phyloP scores from a whole-genome alignment of 78 protist species.

The Corallochytrium limacisporum region DNA sequence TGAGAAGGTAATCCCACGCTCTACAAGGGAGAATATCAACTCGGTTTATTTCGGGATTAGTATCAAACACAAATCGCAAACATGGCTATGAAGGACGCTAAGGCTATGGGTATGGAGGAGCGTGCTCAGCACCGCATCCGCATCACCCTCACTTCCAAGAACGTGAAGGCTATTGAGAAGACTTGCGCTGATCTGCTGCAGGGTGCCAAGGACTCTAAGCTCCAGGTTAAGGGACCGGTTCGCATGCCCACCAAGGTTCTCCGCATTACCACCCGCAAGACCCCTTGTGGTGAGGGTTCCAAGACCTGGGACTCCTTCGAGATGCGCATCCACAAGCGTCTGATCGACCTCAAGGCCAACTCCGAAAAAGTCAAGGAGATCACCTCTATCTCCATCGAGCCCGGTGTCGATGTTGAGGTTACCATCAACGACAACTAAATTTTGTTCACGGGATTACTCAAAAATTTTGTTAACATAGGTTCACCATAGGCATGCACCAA shows the following conservation, averaged over 20 bases:
- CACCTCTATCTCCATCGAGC: slow-evolving; percentile 70
- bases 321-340: slow-evolving; percentile 99
- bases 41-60: no score
- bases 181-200: slow-evolving; percentile 82
- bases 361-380: slow-evolving; percentile 84
- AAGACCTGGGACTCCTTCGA: slow-evolving; percentile 99
- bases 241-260: slow-evolving; percentile 96
- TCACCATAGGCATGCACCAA: no score
- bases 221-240: slow-evolving; percentile 94
- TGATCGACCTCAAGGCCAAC: slow-evolving; percentile 87
- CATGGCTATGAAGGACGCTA: slow-evolving; percentile 12
- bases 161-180: slow-evolving; percentile 88
- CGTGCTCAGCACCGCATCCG: slow-evolving; percentile 58
- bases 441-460: no score
- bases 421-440: slow-evolving; percentile 57
- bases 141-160: slow-evolving; percentile 85
- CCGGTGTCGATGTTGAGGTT: slow-evolving; percentile 84
- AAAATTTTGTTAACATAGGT: no score
- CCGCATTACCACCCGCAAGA: slow-evolving; percentile 92
- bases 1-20: no score
- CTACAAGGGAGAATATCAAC: no score
- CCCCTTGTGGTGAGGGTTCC: slow-evolving; percentile 99
- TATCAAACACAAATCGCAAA: no score
- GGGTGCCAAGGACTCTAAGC: slow-evolving; percentile 72
- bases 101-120: slow-evolving; percentile 9